Conservation (phyloP, 495 filamentous ascomycete species). For the Antarctomyces pellizariae region DNA sequence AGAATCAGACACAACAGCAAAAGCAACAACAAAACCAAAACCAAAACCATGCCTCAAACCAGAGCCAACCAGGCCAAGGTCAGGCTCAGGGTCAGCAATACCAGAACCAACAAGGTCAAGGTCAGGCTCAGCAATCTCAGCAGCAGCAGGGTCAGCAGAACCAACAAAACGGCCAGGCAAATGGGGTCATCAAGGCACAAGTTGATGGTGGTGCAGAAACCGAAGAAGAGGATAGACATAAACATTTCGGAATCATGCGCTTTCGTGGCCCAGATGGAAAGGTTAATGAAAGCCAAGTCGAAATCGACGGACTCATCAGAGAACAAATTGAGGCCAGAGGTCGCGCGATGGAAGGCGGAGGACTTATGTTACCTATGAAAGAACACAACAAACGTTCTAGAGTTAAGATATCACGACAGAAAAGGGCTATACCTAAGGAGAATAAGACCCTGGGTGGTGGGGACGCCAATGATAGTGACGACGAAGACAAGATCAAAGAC, state of each 20-base stretch:
- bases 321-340: constrained; percentile 43
- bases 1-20: constrained; percentile 11
- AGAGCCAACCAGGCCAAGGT: not conserved
- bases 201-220: constrained; percentile 51
- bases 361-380: constrained; percentile 50
- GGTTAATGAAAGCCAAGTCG: constrained; percentile 24
- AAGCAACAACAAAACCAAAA: constrained; percentile 4
- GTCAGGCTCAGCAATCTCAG: constrained; percentile 12
- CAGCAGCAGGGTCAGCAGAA: constrained; percentile 18
- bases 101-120: too few species aligned
- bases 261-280: constrained; percentile 15
- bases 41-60: too few species aligned
- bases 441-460: constrained; percentile 33
- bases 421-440: constrained; percentile 9
- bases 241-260: constrained; percentile 24
- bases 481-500: constrained; percentile 35
- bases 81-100: too few species aligned
- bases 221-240: constrained; percentile 30
- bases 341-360: constrained; percentile 51
- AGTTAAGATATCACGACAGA: constrained; percentile 12
- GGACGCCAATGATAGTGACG: constrained; percentile 29
- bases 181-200: constrained; percentile 25
- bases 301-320: constrained; percentile 36
- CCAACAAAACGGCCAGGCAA: constrained; percentile 18
- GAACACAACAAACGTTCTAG: constrained; percentile 15